Evolutionary conservation across 2,329 filamentous ascomycete species (phyloP).

Genomic region (Fusarium floridanum): DNA sequence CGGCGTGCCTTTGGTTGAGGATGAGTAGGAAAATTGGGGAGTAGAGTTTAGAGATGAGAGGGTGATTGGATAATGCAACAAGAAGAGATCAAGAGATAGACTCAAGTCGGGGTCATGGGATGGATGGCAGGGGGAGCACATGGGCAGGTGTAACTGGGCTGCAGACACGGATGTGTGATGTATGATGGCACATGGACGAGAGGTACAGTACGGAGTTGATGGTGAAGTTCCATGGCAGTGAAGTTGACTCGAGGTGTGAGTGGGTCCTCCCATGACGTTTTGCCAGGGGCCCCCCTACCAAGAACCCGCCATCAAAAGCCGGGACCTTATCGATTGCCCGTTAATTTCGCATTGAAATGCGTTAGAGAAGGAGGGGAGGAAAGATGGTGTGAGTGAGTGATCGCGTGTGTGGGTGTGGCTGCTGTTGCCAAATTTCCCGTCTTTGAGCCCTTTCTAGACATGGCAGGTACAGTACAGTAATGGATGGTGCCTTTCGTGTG

Average conservation of each 20-base stretch:
- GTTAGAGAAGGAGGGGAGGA: neutral
- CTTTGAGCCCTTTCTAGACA: neutral
- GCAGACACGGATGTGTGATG: neutral
- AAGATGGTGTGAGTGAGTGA: neutral
- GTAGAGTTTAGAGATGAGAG: neutral
- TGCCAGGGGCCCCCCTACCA: conserved; percentile 17
- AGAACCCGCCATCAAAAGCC: neutral
- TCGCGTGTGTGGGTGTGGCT: neutral
- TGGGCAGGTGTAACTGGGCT: neutral
- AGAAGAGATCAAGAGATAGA: neutral
- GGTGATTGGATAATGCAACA: neutral
- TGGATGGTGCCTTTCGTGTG: neutral
- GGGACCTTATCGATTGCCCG: conserved; percentile 23
- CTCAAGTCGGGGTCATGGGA: conserved; percentile 1
- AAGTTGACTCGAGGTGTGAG: conserved; percentile 11
- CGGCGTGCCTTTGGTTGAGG: neutral
- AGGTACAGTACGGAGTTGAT: neutral
- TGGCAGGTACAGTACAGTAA: neutral
- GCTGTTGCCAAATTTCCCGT: neutral
- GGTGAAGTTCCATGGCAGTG: neutral
- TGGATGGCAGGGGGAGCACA: neutral
- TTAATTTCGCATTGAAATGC: conserved; percentile 23
- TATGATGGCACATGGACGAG: conserved; percentile 23
- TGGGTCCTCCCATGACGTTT: conserved; percentile 35
- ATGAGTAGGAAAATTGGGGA: neutral